Conservation (phyloP, 768 basidiomycete genomes). For the Cubamyces lactineus region DNA sequence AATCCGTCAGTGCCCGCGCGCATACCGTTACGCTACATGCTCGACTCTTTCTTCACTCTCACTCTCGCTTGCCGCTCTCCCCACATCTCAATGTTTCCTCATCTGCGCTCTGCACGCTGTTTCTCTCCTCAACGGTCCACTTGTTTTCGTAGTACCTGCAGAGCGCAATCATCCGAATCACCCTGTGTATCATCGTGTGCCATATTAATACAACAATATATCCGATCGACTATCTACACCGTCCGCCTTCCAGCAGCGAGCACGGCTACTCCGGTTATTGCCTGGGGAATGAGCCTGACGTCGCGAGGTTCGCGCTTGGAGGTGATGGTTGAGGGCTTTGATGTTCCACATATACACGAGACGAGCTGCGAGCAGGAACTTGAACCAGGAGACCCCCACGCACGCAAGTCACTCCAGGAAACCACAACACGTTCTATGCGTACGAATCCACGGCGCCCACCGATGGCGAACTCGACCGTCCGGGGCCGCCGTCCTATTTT, state of each 20-base stretch:
- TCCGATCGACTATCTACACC: constrained; percentile 17
- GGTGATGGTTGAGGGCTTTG: neutral
- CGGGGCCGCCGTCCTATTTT: constrained; percentile 8
- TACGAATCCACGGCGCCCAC: neutral
- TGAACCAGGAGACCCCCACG: neutral
- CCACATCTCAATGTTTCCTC: constrained; percentile 16
- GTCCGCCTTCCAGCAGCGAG: neutral
- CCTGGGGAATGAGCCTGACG: neutral
- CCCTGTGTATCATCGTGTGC: constrained; percentile 24
- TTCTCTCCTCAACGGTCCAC: constrained; percentile 1
- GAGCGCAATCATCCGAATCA: constrained; percentile 14
- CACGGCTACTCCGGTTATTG: neutral
- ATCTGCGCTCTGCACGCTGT: constrained; percentile 16
- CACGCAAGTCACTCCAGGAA: neutral
- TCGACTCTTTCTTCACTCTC: neutral
- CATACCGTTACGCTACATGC: constrained; percentile 19
- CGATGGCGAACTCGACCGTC: neutral
- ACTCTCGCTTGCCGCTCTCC: neutral
- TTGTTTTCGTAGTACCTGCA: constrained; percentile 27
- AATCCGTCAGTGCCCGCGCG: constrained; percentile 19
- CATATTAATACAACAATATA: constrained; percentile 26
- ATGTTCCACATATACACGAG: constrained; percentile 15
- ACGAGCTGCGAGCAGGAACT: neutral
- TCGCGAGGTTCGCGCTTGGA: neutral
- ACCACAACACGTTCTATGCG: constrained; percentile 3